Percentiles rank a stretch among this genome's conserved stretches.
phyloP scores from a whole-genome alignment of 768 basidiomycete species.

The Tulasnella sp. region DNA sequence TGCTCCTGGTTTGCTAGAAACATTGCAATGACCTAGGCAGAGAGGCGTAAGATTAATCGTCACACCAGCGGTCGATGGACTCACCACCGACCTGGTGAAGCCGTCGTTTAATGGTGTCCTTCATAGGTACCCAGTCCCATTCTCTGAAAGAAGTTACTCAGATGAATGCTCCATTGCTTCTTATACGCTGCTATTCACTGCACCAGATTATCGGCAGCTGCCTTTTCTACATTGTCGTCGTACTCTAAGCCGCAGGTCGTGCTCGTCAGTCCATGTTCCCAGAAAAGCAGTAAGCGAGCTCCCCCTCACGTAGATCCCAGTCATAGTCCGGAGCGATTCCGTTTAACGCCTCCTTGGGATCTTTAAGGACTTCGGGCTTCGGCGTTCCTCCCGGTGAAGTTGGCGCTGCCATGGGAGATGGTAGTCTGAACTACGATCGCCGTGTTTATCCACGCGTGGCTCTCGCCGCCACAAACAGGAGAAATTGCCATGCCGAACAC shows the following conservation, averaged over 20 bases:
- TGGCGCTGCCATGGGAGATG: not conserved
- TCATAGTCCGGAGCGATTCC: not conserved
- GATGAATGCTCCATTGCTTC: conserved; percentile 15
- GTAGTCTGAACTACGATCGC: not conserved
- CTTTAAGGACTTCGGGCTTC: not conserved
- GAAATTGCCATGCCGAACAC: not conserved
- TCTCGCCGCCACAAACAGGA: not conserved
- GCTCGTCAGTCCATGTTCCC: not conserved
- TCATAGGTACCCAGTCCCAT: conserved; percentile 56
- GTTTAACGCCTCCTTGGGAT: not conserved
- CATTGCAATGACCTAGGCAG: not conserved
- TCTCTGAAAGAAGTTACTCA: conserved; percentile 26
- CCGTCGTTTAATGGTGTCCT: conserved; percentile 62
- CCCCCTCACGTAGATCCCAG: not conserved
- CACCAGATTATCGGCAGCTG: conserved; percentile 52
- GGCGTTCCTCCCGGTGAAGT: not conserved
- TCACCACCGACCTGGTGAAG: conserved; percentile 47
- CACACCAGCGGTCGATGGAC: conserved; percentile 28
- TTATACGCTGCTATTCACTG: conserved; percentile 35
- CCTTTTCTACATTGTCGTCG: conserved; percentile 44
- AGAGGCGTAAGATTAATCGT: not conserved
- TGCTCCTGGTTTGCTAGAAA: not conserved
- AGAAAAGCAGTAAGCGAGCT: not conserved
- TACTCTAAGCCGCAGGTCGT: conserved; percentile 35
- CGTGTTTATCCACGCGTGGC: not conserved